Base-by-base conservation (phyloP, 371 early-diverging fungal species). In the Zancudomyces culisetae region DNA sequence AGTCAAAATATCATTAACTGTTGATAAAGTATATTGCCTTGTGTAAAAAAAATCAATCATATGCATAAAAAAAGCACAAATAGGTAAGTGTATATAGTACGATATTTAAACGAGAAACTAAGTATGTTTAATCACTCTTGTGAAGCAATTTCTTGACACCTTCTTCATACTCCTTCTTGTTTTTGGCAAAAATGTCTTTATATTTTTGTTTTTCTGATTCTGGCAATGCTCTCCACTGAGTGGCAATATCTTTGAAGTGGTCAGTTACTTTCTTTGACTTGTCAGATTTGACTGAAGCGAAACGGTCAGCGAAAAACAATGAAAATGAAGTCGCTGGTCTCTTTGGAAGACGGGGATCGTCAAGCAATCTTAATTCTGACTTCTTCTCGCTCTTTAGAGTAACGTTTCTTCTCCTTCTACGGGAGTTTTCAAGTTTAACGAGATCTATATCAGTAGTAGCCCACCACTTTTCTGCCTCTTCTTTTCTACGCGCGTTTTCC, bases 401-500 rank as follows among this genome's bases (percentile, higher is more conserved):
- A 35, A 35, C 27, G 49, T 53, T 60, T 42, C 26, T 10, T 26
- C 64, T 58, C 24, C 43, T 53, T 21, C 64, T 55, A 26, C 64
- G 62, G 50, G 18, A 30, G 42, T 63, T 63, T 55, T 63, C 64
- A 29, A 63, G 56, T 15, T 53, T 40, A 0, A 63, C 52, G 49
- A 53, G 30, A 15, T 21, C 35, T 30, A 13, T 55, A 27, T 63
- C 61, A 12, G 27, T 55, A 2, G 42, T 43, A n/a, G 21, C 27
- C 64, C 64, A 63, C 63, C 62, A 63, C 40, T 53, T n/a, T 12
- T 56, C 52, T 55, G 55, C 4, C 10, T 30, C 28, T 28, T 40
- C 43, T 40, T 47, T 47, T 42, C 52, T 46, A 41, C 57, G 35
- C 35, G 15, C 35, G 35, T 35, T 35, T 10, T 10, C 10, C 35